Evolutionary conservation across 306 rosid species (phyloP).

Genomic region (Glycyrrhiza uralensis): DNA sequence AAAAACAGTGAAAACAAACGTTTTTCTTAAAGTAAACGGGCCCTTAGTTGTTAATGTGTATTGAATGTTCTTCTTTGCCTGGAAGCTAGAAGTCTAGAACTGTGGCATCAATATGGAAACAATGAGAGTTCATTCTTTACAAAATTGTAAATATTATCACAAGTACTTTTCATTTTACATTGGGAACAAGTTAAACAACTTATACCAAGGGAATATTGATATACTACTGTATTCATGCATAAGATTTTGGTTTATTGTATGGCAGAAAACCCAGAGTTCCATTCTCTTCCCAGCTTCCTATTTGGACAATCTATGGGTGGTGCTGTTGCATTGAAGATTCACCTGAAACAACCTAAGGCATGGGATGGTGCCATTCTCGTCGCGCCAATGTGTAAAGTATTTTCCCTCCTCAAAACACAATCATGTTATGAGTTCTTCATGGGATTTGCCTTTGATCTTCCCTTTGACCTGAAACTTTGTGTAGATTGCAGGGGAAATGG

Average conservation of each 20-base stretch:
- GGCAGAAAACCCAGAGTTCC: slow-evolving; percentile 64
- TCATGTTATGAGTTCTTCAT: neutral
- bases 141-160: slow-evolving; percentile 31
- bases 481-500: slow-evolving; percentile 91
- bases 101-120: slow-evolving; percentile 15
- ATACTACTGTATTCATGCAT: slow-evolving; percentile 30
- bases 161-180: neutral
- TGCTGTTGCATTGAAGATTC: slow-evolving; percentile 79
- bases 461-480: slow-evolving; percentile 21
- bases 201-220: slow-evolving; percentile 28
- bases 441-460: neutral
- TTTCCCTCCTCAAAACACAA: slow-evolving; percentile 35
- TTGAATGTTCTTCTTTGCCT: neutral
- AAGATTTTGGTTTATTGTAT: slow-evolving; percentile 24
- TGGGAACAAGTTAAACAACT: neutral
- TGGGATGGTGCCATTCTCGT: slow-evolving; percentile 93
- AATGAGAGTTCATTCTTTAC: slow-evolving; percentile 41
- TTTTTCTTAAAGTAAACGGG: no score
- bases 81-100: slow-evolving; percentile 5
- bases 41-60: neutral
- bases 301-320: slow-evolving; percentile 96
- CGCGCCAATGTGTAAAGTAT: slow-evolving; percentile 98
- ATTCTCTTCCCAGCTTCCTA: slow-evolving; percentile 66
- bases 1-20: no score
- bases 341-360: slow-evolving; percentile 70